These are phyloP conservation scores for Passiflora organensis DNA, from an alignment of 345 rosid genomes.

Conservation along the genomic window DNA sequence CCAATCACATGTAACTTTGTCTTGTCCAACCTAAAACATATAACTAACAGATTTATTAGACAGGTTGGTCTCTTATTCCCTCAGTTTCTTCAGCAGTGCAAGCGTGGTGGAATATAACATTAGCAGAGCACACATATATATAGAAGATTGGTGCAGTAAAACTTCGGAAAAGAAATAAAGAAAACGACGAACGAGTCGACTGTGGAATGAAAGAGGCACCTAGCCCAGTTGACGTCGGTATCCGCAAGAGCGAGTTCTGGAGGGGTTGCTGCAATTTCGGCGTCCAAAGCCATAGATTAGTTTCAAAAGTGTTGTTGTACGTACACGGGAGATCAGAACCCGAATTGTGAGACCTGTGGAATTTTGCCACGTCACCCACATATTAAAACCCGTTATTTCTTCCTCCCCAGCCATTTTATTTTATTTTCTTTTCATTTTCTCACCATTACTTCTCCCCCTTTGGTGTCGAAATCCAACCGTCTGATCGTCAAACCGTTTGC, in stretches of 20 bases:
- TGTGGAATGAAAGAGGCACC: slow-evolving; percentile 15
- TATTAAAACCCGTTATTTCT: too few relatives aligned
- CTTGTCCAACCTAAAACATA: slow-evolving; percentile 44
- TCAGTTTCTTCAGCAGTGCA: neutral
- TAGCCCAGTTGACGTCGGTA: slow-evolving; percentile 58
- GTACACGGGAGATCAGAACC: too few relatives aligned
- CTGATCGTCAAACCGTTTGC: too few relatives aligned
- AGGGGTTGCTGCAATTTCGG: slow-evolving; percentile 30
- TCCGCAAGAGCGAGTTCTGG: slow-evolving; percentile 43
- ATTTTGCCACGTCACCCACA: too few relatives aligned
- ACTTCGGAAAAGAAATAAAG: neutral
- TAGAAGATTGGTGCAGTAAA: neutral
- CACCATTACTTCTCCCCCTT: too few relatives aligned
- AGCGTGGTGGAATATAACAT: neutral
- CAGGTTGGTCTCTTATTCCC: neutral
- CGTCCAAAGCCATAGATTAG: slow-evolving; percentile 28
- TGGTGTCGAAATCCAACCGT: too few relatives aligned
- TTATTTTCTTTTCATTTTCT: too few relatives aligned
- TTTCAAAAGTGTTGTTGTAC: too few relatives aligned
- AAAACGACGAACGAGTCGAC: neutral
- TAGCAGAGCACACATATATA: neutral
- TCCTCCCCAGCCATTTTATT: too few relatives aligned
- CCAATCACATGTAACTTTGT: slow-evolving; percentile 53
- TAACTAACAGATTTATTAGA: neutral
- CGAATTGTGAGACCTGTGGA: too few relatives aligned